A percentile compares a stretch with the other conserved stretches of the same genome.
phyloP scores from a whole-genome alignment of 1,284 basidiomycete species.

The Vanrija pseudolonga region DNA sequence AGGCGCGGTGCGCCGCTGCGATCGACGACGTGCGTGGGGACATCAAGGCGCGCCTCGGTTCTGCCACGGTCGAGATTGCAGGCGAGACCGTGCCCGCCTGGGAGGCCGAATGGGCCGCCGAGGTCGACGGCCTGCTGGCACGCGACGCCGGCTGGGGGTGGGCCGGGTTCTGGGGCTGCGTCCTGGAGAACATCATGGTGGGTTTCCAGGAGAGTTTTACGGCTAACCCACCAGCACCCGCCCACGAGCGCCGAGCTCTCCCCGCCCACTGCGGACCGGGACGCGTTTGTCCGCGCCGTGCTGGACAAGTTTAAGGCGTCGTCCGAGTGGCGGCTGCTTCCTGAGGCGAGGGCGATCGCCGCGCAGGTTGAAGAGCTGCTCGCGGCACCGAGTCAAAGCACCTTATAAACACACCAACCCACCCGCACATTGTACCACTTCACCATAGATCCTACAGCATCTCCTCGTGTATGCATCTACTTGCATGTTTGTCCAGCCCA shows the following conservation, averaged over 20 bases:
- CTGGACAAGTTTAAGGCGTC: constrained; percentile 23
- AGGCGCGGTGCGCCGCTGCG: constrained; percentile 47
- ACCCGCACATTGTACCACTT: no score
- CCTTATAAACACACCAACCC: no score
- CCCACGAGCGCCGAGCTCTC: constrained; percentile 7
- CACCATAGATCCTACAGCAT: no score
- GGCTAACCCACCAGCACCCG: not conserved
- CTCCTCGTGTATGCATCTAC: no score
- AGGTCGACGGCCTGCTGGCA: constrained; percentile 50
- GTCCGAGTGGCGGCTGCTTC: constrained; percentile 29
- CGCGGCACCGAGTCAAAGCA: no score
- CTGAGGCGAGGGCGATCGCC: constrained; percentile 17
- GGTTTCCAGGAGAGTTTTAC: constrained; percentile 4
- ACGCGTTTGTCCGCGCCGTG: constrained; percentile 22
- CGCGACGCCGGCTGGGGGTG: constrained; percentile 54
- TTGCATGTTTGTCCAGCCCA: no score
- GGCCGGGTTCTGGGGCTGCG: constrained; percentile 43
- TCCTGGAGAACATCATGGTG: constrained; percentile 36
- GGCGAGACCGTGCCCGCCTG: constrained; percentile 26
- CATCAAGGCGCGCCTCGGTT: constrained; percentile 5
- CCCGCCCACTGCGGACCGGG: constrained; percentile 20
- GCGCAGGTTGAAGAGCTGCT: constrained; percentile 23
- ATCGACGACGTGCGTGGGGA: constrained; percentile 50
- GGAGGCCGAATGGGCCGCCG: constrained; percentile 51
- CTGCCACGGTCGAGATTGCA: constrained; percentile 5